Conservation (phyloP, 2,329 filamentous ascomycete species). For the Ceratocystis variospora region DNA sequence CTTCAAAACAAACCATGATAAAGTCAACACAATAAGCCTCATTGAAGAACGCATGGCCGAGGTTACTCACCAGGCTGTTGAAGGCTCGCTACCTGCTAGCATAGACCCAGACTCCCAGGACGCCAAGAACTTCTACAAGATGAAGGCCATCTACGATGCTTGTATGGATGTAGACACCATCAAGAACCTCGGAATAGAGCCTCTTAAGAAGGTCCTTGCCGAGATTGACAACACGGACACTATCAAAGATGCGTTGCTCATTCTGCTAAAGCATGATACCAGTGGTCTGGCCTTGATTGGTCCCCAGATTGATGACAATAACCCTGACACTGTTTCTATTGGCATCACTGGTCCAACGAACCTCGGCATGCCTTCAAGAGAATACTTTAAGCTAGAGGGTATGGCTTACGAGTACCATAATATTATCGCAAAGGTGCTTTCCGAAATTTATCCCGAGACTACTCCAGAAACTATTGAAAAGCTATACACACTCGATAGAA, state of each 20-base stretch:
- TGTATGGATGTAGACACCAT: conserved; percentile 51
- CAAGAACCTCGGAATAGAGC: conserved; percentile 39
- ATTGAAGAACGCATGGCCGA: conserved; percentile 48
- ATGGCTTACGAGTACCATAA: conserved; percentile 38
- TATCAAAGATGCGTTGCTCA: conserved; percentile 32
- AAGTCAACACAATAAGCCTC: conserved; percentile 44
- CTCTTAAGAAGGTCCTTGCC: conserved; percentile 43
- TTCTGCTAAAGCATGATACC: conserved; percentile 35
- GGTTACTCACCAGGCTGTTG: conserved; percentile 48
- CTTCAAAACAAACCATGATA: conserved; percentile 48
- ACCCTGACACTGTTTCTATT: conserved; percentile 29
- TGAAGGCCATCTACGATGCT: conserved; percentile 49
- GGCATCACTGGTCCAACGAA: conserved; percentile 32
- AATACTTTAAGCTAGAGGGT: conserved; percentile 44
- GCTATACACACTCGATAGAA: conserved; percentile 45
- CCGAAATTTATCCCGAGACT: conserved; percentile 26
- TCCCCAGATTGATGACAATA: conserved; percentile 32
- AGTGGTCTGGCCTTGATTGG: conserved; percentile 28
- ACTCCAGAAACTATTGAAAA: conserved; percentile 30
- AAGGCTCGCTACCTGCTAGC: conserved; percentile 38
- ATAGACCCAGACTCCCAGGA: conserved; percentile 30
- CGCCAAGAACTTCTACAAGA: conserved; percentile 50
- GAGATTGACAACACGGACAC: conserved; percentile 29
- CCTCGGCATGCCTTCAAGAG: conserved; percentile 48
- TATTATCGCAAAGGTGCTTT: conserved; percentile 22